A percentile compares a stretch with the other conserved stretches of the same genome.
phyloP scores from a whole-genome alignment of 352 stramenopile species.

The Phytopythium mirpurense region DNA sequence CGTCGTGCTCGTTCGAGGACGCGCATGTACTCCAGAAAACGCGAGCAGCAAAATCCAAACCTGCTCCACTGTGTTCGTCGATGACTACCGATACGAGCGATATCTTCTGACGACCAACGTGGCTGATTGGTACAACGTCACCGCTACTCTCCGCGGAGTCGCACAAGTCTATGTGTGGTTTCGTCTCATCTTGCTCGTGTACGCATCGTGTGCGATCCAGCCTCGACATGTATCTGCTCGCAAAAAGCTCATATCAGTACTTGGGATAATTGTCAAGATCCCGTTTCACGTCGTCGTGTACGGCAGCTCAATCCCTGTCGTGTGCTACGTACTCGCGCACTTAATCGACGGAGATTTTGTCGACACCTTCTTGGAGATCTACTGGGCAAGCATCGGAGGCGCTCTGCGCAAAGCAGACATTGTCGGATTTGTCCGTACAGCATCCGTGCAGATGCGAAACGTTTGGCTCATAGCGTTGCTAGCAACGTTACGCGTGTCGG shows the following conservation, averaged over 20 bases:
- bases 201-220: constrained; percentile 16
- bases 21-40: constrained; percentile 3
- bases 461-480: constrained; percentile 23
- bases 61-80: constrained; percentile 34
- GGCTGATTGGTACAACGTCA: constrained; percentile 26
- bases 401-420: constrained; percentile 1
- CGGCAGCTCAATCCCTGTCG: constrained; percentile 22
- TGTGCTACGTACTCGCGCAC: constrained; percentile 22
- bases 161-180: constrained; percentile 47
- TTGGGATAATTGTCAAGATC: constrained; percentile 20
- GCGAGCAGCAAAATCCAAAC: not conserved
- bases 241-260: not conserved
- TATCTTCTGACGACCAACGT: constrained; percentile 26
- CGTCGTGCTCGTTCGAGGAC: constrained; percentile 21
- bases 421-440: constrained; percentile 9
- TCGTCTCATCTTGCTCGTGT: constrained; percentile 27
- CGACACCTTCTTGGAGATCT: constrained; percentile 15
- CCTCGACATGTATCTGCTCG: not conserved
- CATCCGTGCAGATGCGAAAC: constrained; percentile 27
- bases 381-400: constrained; percentile 14
- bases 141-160: constrained; percentile 18
- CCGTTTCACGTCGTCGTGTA: constrained; percentile 39
- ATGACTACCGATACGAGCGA: constrained; percentile 52
- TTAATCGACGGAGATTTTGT: constrained; percentile 22
- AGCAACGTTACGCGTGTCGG: constrained; percentile 11